phyloP scores from a whole-genome alignment of 2,329 filamentous ascomycete species.

The Endoconidiophora polonica region DNA sequence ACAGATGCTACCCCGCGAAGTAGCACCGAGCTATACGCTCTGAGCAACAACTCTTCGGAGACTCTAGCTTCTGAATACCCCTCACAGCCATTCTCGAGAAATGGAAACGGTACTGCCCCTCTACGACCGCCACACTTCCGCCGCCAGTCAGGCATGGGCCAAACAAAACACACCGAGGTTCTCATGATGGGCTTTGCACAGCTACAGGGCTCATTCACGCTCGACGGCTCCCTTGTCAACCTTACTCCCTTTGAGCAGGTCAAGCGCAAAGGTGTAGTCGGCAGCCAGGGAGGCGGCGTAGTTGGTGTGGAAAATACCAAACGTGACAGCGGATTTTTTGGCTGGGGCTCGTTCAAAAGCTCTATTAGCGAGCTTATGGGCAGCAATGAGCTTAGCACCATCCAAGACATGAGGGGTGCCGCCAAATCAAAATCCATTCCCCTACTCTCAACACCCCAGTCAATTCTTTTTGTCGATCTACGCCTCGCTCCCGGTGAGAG shows the following conservation, averaged over 20 bases:
- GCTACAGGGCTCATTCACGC: slow-evolving; percentile 74
- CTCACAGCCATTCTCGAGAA: slow-evolving; percentile 26
- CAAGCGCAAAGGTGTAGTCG: slow-evolving; percentile 82
- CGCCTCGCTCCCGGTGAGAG: slow-evolving; percentile 78
- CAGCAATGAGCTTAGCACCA: slow-evolving; percentile 71
- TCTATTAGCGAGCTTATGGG: slow-evolving; percentile 81
- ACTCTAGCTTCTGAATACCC: slow-evolving; percentile 83
- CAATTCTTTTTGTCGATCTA: slow-evolving; percentile 87
- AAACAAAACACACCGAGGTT: slow-evolving; percentile 47
- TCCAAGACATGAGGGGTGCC: slow-evolving; percentile 85
- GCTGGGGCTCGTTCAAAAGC: slow-evolving; percentile 74
- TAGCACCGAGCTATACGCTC: slow-evolving; percentile 85
- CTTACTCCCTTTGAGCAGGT: slow-evolving; percentile 86
- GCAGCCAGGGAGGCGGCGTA: slow-evolving; percentile 73
- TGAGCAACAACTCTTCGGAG: slow-evolving; percentile 90
- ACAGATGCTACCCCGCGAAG: slow-evolving; percentile 57
- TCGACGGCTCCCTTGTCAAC: slow-evolving; percentile 84
- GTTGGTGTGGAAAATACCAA: slow-evolving; percentile 62
- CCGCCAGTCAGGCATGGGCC: slow-evolving; percentile 27
- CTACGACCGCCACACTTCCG: slow-evolving; percentile 29
- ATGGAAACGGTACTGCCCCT: slow-evolving; percentile 14
- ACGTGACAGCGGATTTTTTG: slow-evolving; percentile 62
- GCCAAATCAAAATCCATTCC: slow-evolving; percentile 77
- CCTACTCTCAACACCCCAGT: slow-evolving; percentile 85
- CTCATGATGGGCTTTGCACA: slow-evolving; percentile 98